Evolutionary conservation across 495 filamentous ascomycete genomes (phyloP), one percentile per base, ranked within the genome.

Genomic region (Annulohypoxylon bovei): DNA sequence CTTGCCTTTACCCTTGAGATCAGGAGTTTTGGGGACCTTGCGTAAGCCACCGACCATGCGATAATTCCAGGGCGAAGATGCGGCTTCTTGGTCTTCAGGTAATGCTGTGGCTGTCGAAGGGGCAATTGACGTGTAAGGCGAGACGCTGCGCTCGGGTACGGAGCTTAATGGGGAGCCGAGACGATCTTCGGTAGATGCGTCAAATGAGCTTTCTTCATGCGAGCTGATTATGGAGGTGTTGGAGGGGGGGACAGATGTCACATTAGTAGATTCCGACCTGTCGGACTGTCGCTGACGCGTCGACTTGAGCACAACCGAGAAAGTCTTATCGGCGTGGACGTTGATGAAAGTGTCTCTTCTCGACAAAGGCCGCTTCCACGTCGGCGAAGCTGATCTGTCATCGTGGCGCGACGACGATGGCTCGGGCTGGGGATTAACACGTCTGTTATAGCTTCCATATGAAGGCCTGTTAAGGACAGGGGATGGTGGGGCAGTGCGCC

Each of bases 11-110:
- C 77, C 73, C 70, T 83, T 85, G 39, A 77, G 71, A 68, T 86
- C 84, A 28, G 83, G 81, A 23, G 83, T 85, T 22, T 78, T 77
- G 18, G 83, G 78, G 11, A 87, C 85, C 72, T 85, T 86, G 23
- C 85, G 84, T 54, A 87, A 74, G 58, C 85, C 85, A 74, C 85
- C 84, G 39, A 84, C 81, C 75, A 87, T 77, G 65, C 81, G 80
- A 69, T 86, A 85, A 75, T 84, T 84, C 80, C 81, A 84, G 44
- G 85, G 84, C 9, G 68, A 67, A 20, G 76, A 77, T 62, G 70
- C 60, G 66, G 62, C 72, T 5, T 42, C 39, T 71, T 71, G 76
- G 77, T 84, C 83, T 46, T 84, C 81, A 67, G 75, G 71, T 74
- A 83, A 73, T 18, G 67, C 76, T n/a, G 76, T 72, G 65, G 77